phyloP scores from a whole-genome alignment of 2,329 filamentous ascomycete species.

The Lasiodiplodia gonubiensis region DNA sequence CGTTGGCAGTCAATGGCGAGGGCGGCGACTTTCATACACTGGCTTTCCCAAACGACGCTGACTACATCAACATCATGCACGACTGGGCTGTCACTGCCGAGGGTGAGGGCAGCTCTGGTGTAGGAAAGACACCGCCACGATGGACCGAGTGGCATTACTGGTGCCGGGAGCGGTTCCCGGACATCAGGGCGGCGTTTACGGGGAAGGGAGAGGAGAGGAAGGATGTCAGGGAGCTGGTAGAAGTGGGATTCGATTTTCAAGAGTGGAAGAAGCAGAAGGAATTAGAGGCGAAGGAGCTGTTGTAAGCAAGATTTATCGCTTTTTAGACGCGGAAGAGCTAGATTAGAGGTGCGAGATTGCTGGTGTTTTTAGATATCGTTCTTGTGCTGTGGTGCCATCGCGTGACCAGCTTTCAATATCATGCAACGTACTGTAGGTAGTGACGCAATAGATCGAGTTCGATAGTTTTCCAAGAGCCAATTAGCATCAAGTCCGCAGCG shows the following conservation, averaged over 20 bases:
- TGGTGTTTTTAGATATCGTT: background rate
- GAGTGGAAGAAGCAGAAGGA: constrained; percentile 37
- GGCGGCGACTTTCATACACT: constrained; percentile 61
- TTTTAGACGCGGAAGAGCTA: background rate
- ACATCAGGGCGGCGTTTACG: constrained; percentile 75
- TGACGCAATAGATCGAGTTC: background rate
- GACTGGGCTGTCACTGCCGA: constrained; percentile 63
- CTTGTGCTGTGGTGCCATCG: background rate
- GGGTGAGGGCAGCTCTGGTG: constrained; percentile 47
- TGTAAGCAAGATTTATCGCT: constrained; percentile 12
- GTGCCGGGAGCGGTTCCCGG: constrained; percentile 70
- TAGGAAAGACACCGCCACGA: constrained; percentile 69
- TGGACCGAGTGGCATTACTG: constrained; percentile 77
- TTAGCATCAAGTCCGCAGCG: background rate
- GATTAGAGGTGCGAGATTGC: background rate
- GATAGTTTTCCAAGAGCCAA: background rate
- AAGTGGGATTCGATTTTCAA: constrained; percentile 62
- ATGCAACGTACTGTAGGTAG: background rate
- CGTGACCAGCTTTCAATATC: background rate
- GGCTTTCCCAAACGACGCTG: constrained; percentile 66
- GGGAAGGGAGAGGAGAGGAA: constrained; percentile 63
- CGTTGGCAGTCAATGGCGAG: constrained; percentile 51
- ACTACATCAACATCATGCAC: constrained; percentile 72
- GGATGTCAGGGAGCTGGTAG: constrained; percentile 67
- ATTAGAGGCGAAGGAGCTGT: constrained; percentile 28